Evolutionary conservation across 2,329 filamentous ascomycete species (phyloP).

Genomic region (Aspergillus terreus): DNA sequence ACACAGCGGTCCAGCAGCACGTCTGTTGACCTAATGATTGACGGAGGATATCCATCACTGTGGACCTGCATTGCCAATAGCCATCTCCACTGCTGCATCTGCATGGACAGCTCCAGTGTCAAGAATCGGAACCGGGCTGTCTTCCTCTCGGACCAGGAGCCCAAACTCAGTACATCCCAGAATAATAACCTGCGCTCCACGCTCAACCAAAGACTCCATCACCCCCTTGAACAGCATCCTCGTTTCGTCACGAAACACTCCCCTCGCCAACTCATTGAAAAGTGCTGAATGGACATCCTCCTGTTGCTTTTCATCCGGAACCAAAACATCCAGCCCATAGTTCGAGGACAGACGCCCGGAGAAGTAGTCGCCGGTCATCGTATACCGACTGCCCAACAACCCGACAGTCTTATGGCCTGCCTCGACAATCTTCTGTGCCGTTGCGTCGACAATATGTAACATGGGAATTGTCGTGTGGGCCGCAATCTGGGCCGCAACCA

Average conservation of each 20-base stretch:
- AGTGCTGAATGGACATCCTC: background rate
- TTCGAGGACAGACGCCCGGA: background rate
- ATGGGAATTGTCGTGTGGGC: background rate
- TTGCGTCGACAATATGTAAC: background rate
- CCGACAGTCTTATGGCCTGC: background rate
- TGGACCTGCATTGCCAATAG: background rate
- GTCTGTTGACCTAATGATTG: no score
- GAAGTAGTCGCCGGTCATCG: constrained; percentile 1
- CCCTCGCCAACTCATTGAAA: background rate
- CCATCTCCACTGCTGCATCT: background rate
- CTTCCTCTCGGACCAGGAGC: background rate
- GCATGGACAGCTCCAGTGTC: constrained; percentile 2
- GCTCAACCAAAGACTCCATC: background rate
- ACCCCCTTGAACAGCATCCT: constrained; percentile 17
- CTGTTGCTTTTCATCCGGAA: background rate
- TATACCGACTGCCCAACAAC: background rate
- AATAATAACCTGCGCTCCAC: constrained; percentile 4
- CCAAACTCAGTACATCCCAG: constrained; percentile 10
- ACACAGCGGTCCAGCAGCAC: no score
- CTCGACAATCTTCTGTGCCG: background rate
- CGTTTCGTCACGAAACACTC: constrained; percentile 13
- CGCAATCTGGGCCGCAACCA: background rate
- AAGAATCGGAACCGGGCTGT: constrained; percentile 4
- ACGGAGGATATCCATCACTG: no score
- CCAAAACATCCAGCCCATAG: background rate